Evolutionary conservation across 768 basidiomycete species (phyloP), one percentile per base, ranked within the genome.

Genomic region (Kwoniella bestiolae): DNA sequence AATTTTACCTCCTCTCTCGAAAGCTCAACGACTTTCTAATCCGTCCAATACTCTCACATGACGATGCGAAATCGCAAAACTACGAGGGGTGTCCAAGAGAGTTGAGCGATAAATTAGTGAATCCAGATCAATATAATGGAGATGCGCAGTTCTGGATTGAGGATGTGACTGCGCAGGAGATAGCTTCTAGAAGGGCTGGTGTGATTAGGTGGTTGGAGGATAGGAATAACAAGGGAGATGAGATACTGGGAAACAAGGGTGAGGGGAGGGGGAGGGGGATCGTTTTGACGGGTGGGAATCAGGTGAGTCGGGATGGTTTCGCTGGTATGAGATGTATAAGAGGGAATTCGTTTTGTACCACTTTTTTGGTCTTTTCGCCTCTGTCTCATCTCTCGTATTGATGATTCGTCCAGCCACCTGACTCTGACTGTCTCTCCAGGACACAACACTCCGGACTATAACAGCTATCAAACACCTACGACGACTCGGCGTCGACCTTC

Each of bases 211-310:
- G 70, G 60, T 67, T 83, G 8, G 72, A 60, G 35, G 66, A 65
- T 34, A 60, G 76, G 44, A 66, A 77, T 14, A 38, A 68, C 21
- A 31, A 64, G 3, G 82, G 82, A 2, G 69, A 69, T 23, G 34
- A 69, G 41, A 66, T 81, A 0, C 63, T 77, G 5, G 60, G 62
- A 3, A 32, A 21, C 6, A 55, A 66, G 11, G 67, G 75, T 21
- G 53, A 56, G 12, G 70, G 74, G 28, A 35, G 34, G 16, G 73
- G 71, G 2, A 71, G 79, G 50, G 82, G 83, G 0, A 77, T 83
- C 28, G 82, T 83, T 34, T 64, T 82, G 25, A 81, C 82, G 0
- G 82, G 78, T 0, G 83, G 82, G n/a, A 83, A 82, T 68, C 69
- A 72, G 62, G 82, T 80, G 57, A 44, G 75, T 52, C 11, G 14